A percentile compares a stretch with the other conserved stretches of the same genome.
phyloP scores from a whole-genome alignment of 164 flowering plant genomes.

The Kalanchoe fedtschenkoi region DNA sequence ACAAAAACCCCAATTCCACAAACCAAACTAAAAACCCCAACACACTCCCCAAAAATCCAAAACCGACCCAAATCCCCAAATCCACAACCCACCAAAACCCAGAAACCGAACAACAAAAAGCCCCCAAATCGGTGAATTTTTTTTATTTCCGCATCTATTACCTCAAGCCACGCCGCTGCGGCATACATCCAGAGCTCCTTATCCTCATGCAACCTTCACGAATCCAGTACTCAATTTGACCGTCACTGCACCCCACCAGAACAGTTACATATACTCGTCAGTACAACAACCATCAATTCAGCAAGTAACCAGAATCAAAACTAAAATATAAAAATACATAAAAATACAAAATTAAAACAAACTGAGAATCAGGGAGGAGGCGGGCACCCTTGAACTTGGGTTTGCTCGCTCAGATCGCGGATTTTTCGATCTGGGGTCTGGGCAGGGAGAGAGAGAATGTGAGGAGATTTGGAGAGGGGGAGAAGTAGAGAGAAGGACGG shows the following conservation, averaged over 20 bases:
- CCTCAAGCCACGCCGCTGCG: neutral
- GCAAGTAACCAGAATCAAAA: neutral
- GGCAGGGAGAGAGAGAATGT: neutral
- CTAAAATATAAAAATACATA: neutral
- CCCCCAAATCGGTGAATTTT: neutral
- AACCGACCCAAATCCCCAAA: conserved; percentile 3
- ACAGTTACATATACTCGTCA: neutral
- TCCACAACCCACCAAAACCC: neutral
- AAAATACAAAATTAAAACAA: no score
- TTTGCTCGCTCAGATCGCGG: neutral
- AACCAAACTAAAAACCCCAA: neutral
- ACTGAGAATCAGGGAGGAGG: no score
- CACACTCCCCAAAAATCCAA: neutral
- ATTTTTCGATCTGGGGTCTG: neutral
- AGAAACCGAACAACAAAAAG: neutral
- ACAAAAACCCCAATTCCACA: neutral
- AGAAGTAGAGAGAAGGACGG: conserved; percentile 2
- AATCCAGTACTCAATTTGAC: neutral
- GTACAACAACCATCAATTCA: neutral
- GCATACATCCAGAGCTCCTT: neutral
- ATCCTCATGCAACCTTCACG: neutral
- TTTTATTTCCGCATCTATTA: no score
- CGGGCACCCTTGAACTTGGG: neutral
- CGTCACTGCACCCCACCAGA: neutral
- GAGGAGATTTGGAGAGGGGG: conserved; percentile 1